Percentiles rank a stretch among this genome's conserved stretches.
These are phyloP conservation scores for Cronartium quercuum DNA, from an alignment of 1,284 basidiomycete species.

Conservation along the genomic window DNA sequence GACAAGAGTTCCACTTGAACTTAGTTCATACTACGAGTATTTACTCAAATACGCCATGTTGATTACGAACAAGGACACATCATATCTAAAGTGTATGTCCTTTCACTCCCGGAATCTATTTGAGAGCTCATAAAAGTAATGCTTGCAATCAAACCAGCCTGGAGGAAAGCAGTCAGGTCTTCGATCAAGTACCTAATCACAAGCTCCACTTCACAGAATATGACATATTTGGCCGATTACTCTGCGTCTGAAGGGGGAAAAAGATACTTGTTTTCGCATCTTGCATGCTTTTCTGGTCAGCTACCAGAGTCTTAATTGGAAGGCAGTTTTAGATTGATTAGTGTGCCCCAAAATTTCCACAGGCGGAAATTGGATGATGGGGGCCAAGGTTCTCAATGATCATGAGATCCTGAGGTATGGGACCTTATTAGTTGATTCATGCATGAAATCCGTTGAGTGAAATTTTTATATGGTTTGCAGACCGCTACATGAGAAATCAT, in stretches of 20 bases:
- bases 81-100: slow-evolving; percentile 10
- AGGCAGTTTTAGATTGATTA: too few relatives aligned
- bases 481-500: neutral
- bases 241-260: neutral
- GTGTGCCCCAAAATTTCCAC: neutral
- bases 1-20: neutral
- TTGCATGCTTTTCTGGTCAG: slow-evolving; percentile 32
- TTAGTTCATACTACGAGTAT: slow-evolving; percentile 36
- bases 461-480: neutral
- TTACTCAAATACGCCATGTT: slow-evolving; percentile 35
- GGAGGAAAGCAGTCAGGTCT: slow-evolving; percentile 29
- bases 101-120: neutral
- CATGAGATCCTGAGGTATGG: slow-evolving; percentile 8
- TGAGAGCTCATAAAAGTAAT: neutral
- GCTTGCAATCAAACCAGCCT: neutral
- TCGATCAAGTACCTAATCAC: slow-evolving; percentile 30
- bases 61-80: slow-evolving; percentile 14
- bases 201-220: slow-evolving; percentile 1
- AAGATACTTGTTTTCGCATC: slow-evolving; percentile 23
- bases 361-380: slow-evolving; percentile 37
- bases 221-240: slow-evolving; percentile 26
- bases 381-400: slow-evolving; percentile 21
- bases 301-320: too few relatives aligned
- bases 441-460: slow-evolving; percentile 28
- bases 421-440: slow-evolving; percentile 2